Base-by-base conservation (phyloP, 345 rosid species). In the Pistacia atlantica region DNA sequence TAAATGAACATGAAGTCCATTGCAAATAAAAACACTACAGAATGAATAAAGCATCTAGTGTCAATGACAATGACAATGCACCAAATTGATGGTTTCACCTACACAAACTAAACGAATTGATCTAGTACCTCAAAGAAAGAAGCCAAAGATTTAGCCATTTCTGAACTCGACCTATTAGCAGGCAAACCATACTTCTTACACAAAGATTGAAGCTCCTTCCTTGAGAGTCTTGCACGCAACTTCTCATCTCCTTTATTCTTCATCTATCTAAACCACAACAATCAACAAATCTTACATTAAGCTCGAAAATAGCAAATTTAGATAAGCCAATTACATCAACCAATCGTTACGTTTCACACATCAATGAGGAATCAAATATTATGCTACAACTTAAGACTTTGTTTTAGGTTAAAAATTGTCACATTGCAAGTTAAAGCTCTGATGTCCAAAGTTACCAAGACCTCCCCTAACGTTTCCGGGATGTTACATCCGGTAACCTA, bases 131-230 rank as follows among this genome's bases (percentile, higher is more conserved):
- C 84, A 35, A 81, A 79, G 75, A 51, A 84, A 78, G 85, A 85
- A 75, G 83, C 81, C 64, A 93, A 77, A 33, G 86, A 86, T 77
- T 83, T 83, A 64, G 88, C 93, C 92, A 93, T 86, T 65, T 90
- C 90, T 1, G 79, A 81, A 59, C 83, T 91, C 11, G 97, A 89
- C 81, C 83, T 89, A 80, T 89, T 87, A 18, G 97, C 90, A 35
- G 97, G 98, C 79, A 93, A 83, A 62, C 89, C 86, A 82, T 80
- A 87, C 67, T 79, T 85, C 86, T 89, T 91, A 84, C 98, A 91
- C 76, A 90, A 72, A 82, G 83, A 86, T 67, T 90, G 93, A 75
- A 93, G 97, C 81, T 91, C 93, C 87, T 86, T 91, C 84, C 96
- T 80, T 12, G 98, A 81, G 77, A 84, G 90, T 14, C 79, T 77